Conservation (phyloP, 2,329 filamentous ascomycete species). For the Nemania sp. region DNA sequence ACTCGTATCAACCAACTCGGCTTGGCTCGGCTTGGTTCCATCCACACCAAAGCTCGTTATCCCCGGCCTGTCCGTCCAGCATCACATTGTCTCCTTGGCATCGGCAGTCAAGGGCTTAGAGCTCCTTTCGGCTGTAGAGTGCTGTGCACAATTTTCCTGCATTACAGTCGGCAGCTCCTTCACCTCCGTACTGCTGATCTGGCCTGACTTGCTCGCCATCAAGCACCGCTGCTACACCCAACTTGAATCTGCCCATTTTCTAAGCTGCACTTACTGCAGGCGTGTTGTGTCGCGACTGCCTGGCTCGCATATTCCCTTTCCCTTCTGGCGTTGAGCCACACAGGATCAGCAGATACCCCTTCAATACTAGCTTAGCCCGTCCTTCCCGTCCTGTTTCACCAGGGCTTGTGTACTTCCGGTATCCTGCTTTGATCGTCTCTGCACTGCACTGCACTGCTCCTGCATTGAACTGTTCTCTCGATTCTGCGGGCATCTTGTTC, state of each 20-base stretch:
- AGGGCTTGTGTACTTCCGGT: slow-evolving; percentile 11
- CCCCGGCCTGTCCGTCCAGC: not conserved
- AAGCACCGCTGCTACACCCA: too few relatives aligned
- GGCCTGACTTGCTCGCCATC: slow-evolving; percentile 23
- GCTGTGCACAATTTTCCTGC: not conserved
- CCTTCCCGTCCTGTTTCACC: slow-evolving; percentile 18
- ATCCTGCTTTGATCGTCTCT: slow-evolving; percentile 3
- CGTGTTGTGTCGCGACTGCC: too few relatives aligned
- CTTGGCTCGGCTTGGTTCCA: too few relatives aligned
- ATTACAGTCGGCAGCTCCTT: slow-evolving; percentile 17
- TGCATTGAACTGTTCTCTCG: too few relatives aligned
- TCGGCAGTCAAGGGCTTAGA: slow-evolving; percentile 8
- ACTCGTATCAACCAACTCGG: too few relatives aligned
- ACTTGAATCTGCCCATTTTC: slow-evolving; percentile 4
- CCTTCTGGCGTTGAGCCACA: slow-evolving; percentile 19
- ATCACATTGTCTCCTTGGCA: slow-evolving; percentile 17
- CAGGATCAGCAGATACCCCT: slow-evolving; percentile 29
- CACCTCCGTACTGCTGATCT: slow-evolving; percentile 27
- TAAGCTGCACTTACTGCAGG: too few relatives aligned
- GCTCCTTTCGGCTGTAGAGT: slow-evolving; percentile 23
- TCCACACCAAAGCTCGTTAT: not conserved
- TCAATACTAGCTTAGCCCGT: slow-evolving; percentile 26
- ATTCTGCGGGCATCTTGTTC: slow-evolving; percentile 5
- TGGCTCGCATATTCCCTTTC: too few relatives aligned
- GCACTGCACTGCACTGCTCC: too few relatives aligned